Base-by-base conservation (phyloP, 352 stramenopile genomes). In the Phytopythium kandeliae region DNA sequence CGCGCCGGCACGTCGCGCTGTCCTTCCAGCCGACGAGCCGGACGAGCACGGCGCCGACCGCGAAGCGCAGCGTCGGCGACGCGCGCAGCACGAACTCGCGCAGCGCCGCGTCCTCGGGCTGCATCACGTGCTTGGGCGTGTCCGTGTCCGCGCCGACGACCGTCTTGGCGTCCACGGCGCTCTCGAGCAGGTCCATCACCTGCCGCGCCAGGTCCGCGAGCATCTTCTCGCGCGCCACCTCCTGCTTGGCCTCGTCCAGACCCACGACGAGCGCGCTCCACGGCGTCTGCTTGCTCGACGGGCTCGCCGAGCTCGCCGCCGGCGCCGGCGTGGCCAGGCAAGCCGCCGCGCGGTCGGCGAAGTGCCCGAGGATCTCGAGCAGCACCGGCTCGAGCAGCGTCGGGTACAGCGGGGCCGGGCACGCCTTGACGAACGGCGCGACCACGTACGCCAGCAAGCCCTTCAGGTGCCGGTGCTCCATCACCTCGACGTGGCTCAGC, bases 381-480 rank as follows among this genome's bases (percentile, higher is more conserved):
- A 92, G 58, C 26, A 86, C 75, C 2, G 80, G 78, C 10, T 89
- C 71, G 7, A 92, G 46, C n/a, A 92, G 57, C 4, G 65, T 74
- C 30, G 66, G 49, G 43, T 85, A 87, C 44, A 84, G 48, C 34
- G 75, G 69, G n/a, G 58, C 57, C 0, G 80, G 80, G 43, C 78
- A 89, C 16, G 67, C 63, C 58, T 89, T 89, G 35, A 89, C 43
- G 44, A 92, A 89, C 11, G 78, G 74, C 44, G 89, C 47, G 38
- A 74, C 84, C 30, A 92, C 78, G 31, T 78, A 88, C n/a, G 80
- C 75, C 5, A 92, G 48, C 30, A 63, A 51, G 22, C 62, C 67
- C 54, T 92, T 92, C 38, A 88, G 57, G 50, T 89, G 78, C 28
- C 78, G 80, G 46, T 92, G 80, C 34, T 92, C 80, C 69, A 92